Conservation (phyloP, 129 eudicot genomes). For the Oenanthe sinensis region DNA sequence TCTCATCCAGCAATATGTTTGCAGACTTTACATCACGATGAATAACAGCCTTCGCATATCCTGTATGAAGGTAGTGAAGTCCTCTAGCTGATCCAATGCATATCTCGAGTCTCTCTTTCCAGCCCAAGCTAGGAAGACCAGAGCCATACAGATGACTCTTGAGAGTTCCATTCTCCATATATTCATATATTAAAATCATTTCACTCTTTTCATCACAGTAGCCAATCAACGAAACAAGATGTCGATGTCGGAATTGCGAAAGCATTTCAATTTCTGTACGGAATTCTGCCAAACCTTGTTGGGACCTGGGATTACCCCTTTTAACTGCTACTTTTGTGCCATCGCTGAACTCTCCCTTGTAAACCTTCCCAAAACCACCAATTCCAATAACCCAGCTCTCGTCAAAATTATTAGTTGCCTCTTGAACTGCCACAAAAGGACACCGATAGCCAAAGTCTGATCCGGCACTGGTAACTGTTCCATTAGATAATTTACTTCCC, state of each 20-base stretch:
- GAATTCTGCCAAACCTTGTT: slow-evolving; percentile 83
- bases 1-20: slow-evolving; percentile 80
- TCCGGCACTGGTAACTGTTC: slow-evolving; percentile 53
- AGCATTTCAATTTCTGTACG: slow-evolving; percentile 93
- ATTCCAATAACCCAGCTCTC: slow-evolving; percentile 82
- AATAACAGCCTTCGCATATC: slow-evolving; percentile 76
- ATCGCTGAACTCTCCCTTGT: slow-evolving; percentile 56
- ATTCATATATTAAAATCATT: slow-evolving; percentile 85
- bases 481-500: slow-evolving; percentile 85
- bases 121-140: slow-evolving; percentile 57
- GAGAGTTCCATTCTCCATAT: slow-evolving; percentile 89
- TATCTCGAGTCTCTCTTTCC: slow-evolving; percentile 93
- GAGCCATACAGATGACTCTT: slow-evolving; percentile 86
- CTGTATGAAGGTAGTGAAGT: slow-evolving; percentile 90
- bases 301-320: slow-evolving; percentile 86
- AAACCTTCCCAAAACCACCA: slow-evolving; percentile 93
- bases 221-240: slow-evolving; percentile 83
- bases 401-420: slow-evolving; percentile 78
- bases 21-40: slow-evolving; percentile 96
- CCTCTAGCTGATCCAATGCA: slow-evolving; percentile 94
- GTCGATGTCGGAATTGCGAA: slow-evolving; percentile 82
- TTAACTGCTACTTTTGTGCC: slow-evolving; percentile 82
- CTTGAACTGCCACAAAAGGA: slow-evolving; percentile 73
- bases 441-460: slow-evolving; percentile 63
- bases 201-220: slow-evolving; percentile 90